Conservation (phyloP, 208 protist genomes). For the Leishmania lainsoni region DNA sequence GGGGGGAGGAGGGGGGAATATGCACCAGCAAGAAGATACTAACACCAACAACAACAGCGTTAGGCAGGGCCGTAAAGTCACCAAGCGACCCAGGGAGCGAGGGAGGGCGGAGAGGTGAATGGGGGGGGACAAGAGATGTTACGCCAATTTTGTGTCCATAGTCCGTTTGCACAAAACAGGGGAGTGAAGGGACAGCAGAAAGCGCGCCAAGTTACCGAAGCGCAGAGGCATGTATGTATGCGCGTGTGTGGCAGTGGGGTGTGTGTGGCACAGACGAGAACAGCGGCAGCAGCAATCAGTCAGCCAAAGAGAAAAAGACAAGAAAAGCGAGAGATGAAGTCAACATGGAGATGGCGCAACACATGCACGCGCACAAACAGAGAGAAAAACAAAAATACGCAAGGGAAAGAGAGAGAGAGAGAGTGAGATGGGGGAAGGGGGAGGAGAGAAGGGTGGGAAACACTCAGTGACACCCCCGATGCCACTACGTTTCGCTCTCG, state of each 20-base stretch:
- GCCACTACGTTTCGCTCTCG: too few relatives aligned
- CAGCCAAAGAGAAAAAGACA: constrained; percentile 9
- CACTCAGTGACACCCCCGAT: neutral
- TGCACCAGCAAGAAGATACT: neutral
- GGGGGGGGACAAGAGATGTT: neutral
- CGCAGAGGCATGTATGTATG: neutral
- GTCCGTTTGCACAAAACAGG: neutral
- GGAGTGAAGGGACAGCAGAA: constrained; percentile 7
- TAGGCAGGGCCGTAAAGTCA: neutral
- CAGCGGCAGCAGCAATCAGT: neutral
- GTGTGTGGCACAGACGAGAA: neutral
- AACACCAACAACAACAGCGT: neutral
- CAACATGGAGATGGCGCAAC: neutral
- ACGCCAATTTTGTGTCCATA: neutral
- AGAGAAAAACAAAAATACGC: neutral
- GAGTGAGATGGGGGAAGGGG: too few relatives aligned
- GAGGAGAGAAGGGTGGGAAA: neutral
- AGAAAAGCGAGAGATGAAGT: neutral
- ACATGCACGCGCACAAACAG: neutral
- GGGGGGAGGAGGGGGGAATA: neutral
- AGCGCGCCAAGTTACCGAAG: neutral
- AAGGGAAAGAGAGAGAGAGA: too few relatives aligned
- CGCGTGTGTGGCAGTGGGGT: neutral
- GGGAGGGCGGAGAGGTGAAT: neutral
- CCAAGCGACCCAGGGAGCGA: neutral